Percentiles rank a stretch among this genome's conserved stretches.
Evolutionary conservation across 306 rosid species (phyloP).

Genomic region (Trifolium fragiferum): DNA sequence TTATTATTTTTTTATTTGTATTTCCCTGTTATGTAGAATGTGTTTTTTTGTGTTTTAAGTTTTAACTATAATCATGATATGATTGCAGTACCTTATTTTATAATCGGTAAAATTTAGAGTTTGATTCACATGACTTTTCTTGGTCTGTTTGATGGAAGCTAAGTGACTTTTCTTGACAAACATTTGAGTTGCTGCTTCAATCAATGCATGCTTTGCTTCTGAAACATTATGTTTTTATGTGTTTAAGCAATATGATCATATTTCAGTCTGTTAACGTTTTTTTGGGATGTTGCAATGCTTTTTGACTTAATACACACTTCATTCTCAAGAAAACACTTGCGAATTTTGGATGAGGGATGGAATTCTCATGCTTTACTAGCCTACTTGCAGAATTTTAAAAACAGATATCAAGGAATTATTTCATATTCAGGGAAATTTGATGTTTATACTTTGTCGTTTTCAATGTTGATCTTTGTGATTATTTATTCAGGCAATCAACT

Average conservation of each 20-base stretch:
- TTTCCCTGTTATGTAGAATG: neutral
- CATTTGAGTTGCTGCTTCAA: constrained; percentile 30
- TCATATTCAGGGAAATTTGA: constrained; percentile 26
- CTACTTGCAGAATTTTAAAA: neutral
- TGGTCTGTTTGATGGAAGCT: constrained; percentile 21
- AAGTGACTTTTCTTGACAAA: constrained; percentile 27
- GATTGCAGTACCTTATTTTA: constrained; percentile 30
- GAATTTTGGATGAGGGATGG: constrained; percentile 15
- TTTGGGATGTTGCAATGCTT: constrained; percentile 18
- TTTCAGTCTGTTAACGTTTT: constrained; percentile 30
- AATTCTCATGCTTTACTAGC: constrained; percentile 11
- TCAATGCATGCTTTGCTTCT: constrained; percentile 32
- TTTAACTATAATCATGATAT: neutral
- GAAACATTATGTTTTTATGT: constrained; percentile 17
- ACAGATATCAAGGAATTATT: constrained; percentile 36
- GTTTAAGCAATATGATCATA: constrained; percentile 27
- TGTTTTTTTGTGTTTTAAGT: constrained; percentile 3
- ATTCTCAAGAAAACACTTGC: constrained; percentile 14
- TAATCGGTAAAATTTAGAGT: neutral
- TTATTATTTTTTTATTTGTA: constrained; percentile 1
- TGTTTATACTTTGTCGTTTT: constrained; percentile 24
- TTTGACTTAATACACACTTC: constrained; percentile 22
- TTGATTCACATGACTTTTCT: constrained; percentile 22
- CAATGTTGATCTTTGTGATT: constrained; percentile 40
- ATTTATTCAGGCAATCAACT: constrained; percentile 74